phyloP scores from a whole-genome alignment of 306 rosid genomes.

The Ochetophila trinervis region DNA sequence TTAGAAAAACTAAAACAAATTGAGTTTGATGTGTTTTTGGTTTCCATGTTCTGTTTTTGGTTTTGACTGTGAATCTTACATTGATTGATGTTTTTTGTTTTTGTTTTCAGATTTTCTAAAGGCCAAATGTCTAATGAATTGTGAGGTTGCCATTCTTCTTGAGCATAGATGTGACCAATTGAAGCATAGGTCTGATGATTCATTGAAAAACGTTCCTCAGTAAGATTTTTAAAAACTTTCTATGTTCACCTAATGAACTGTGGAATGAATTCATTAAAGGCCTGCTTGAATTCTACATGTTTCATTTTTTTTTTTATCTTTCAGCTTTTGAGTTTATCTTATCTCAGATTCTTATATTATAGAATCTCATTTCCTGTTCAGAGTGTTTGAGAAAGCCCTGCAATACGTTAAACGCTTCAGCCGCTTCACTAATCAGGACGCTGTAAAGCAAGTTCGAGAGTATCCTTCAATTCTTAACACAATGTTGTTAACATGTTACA shows the following conservation, averaged over 20 bases:
- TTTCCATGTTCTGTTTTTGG: neutral
- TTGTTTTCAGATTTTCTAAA: conserved; percentile 28
- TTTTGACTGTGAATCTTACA: neutral
- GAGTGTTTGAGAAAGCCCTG: conserved; percentile 34
- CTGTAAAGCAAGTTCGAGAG: conserved; percentile 35
- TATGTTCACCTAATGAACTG: too few relatives aligned
- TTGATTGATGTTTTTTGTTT: neutral
- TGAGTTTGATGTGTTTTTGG: too few relatives aligned
- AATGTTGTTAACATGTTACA: neutral
- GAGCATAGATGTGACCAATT: conserved; percentile 33
- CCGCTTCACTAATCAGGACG: conserved; percentile 31
- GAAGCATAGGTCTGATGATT: conserved; percentile 18
- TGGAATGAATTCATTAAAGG: neutral
- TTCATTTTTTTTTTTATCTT: neutral
- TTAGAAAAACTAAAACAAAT: too few relatives aligned
- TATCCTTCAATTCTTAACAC: conserved; percentile 9
- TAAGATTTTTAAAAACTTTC: too few relatives aligned
- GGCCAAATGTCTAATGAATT: conserved; percentile 37
- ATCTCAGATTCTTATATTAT: too few relatives aligned
- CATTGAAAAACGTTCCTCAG: conserved; percentile 23
- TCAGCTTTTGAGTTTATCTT: too few relatives aligned
- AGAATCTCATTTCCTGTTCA: neutral
- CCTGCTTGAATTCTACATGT: neutral
- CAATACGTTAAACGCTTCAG: conserved; percentile 33
- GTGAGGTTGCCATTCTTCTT: conserved; percentile 34